Percentiles rank a stretch among this genome's conserved stretches.
phyloP scores from a whole-genome alignment of 345 rosid species.

The Eutrema yunnanense region DNA sequence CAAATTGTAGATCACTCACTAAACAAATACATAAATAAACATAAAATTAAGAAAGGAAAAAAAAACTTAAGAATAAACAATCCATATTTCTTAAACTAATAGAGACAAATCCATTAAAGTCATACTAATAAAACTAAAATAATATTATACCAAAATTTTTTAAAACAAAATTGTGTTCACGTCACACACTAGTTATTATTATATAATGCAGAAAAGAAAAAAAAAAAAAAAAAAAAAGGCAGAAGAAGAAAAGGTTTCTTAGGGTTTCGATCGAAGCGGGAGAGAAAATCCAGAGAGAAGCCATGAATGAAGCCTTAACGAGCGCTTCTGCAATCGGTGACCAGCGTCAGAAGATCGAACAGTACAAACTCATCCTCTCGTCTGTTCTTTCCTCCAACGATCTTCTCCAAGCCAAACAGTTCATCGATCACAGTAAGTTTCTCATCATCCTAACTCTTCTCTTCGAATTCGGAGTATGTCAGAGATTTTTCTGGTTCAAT shows the following conservation, averaged over 20 bases:
- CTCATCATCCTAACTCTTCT: not conserved
- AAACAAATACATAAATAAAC: too few relatives aligned
- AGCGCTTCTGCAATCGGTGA: conserved; percentile 70
- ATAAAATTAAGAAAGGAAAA: too few relatives aligned
- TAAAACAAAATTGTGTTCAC: too few relatives aligned
- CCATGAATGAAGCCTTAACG: conserved; percentile 73
- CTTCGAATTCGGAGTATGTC: not conserved
- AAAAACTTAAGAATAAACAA: too few relatives aligned
- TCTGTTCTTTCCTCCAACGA: conserved; percentile 81
- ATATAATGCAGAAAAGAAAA: not conserved
- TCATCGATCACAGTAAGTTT: conserved; percentile 74
- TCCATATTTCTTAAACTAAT: too few relatives aligned
- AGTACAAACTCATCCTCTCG: conserved; percentile 86
- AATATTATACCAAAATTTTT: too few relatives aligned
- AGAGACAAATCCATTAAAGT: too few relatives aligned
- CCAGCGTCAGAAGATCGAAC: conserved; percentile 99
- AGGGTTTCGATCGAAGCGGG: conserved; percentile 28
- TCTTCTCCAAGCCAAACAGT: conserved; percentile 67
- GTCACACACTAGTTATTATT: too few relatives aligned
- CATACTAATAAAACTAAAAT: too few relatives aligned
- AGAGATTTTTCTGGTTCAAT: not conserved
- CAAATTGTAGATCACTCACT: too few relatives aligned
- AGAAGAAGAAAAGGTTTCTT: not conserved
- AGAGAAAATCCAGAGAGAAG: conserved; percentile 14
- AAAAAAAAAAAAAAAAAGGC: not conserved